Base-by-base conservation (phyloP, 306 rosid species). In the Nissolia schottii region DNA sequence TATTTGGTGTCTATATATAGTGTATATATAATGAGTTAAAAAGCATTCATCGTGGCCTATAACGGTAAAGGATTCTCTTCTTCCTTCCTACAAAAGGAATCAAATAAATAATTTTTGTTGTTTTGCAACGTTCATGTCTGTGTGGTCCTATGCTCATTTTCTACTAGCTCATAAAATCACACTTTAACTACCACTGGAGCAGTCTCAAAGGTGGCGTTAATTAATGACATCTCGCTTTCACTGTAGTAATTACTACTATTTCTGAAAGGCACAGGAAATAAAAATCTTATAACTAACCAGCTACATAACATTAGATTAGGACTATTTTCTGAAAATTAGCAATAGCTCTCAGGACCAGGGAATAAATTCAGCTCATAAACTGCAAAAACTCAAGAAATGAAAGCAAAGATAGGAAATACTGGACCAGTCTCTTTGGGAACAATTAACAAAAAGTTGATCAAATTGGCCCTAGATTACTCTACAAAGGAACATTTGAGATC, bases 171-270 rank as follows among this genome's bases (percentile, higher is more conserved):
- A n/a, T n/a, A n/a, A n/a, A 62, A 16, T 13, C 41, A 28, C 15
- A 62, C 61, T 54, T 51, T 27, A 61, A 53, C 77, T 62, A 63
- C 77, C 60, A 13, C 45, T 31, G 54, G 55, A 31, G 45, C 27
- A 54, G 66, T 4, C 23, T 70, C 73, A 54, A 67, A 71, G 74
- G 61, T 20, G 49, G 68, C 35, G 3, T 19, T 45, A 12, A 55
- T 62, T 28, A 53, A 51, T 71, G 34, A 40, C 35, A 62, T 6
- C 2, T 28, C 43, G 68, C 22, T 50, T 51, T 59, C 38, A 12
- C 45, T 24, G 58, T 9, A 45, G 19, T 41, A 63, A 22, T 65
- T 23, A 28, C n/a, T 53, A 57, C 16, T 60, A 40, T 70, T 51
- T 70, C 43, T 8, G 28, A 35, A 41, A 61, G 49, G 14, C 24